phyloP scores from a whole-genome alignment of 1,284 basidiomycete genomes.

The Cryptococcus amylolentus region DNA sequence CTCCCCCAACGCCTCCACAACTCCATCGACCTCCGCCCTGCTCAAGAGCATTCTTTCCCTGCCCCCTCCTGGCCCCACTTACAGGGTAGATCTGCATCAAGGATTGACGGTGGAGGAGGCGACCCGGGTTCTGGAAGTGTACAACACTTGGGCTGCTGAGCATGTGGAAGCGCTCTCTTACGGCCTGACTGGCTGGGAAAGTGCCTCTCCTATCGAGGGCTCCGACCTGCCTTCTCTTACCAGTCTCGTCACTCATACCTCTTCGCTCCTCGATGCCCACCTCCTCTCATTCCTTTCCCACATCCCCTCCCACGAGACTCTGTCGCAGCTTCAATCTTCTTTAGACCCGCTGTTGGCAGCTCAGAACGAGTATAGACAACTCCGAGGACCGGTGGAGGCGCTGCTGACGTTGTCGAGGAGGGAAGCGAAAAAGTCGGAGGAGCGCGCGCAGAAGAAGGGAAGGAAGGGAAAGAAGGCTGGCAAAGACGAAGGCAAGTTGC shows the following conservation, averaged over 20 bases:
- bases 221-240: constrained; percentile 6
- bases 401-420: constrained; percentile 35
- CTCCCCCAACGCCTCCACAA: constrained; percentile 1
- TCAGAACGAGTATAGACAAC: constrained; percentile 39
- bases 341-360: constrained; percentile 36
- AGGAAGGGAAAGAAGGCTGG: constrained; percentile 1
- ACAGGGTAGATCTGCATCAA: constrained; percentile 34
- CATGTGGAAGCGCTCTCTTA: constrained; percentile 23
- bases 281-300: constrained; percentile 41
- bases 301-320: constrained; percentile 24
- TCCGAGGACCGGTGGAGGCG: constrained; percentile 45
- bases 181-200: constrained; percentile 32
- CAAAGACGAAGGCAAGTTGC: constrained; percentile 12
- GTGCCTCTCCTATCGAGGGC: not conserved
- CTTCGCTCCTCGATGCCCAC: constrained; percentile 46
- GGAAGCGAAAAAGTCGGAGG: constrained; percentile 26
- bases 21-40: constrained; percentile 12
- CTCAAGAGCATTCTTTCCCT: constrained; percentile 28
- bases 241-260: constrained; percentile 34
- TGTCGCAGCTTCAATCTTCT: constrained; percentile 28
- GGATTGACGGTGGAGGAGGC: constrained; percentile 34
- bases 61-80: constrained; percentile 39
- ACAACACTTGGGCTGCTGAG: constrained; percentile 33
- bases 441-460: constrained; percentile 17
- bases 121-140: constrained; percentile 25